These are phyloP conservation scores for Thielaviopsis ethacetica DNA, from an alignment of 2,329 filamentous ascomycete species.

Conservation along the genomic window DNA sequence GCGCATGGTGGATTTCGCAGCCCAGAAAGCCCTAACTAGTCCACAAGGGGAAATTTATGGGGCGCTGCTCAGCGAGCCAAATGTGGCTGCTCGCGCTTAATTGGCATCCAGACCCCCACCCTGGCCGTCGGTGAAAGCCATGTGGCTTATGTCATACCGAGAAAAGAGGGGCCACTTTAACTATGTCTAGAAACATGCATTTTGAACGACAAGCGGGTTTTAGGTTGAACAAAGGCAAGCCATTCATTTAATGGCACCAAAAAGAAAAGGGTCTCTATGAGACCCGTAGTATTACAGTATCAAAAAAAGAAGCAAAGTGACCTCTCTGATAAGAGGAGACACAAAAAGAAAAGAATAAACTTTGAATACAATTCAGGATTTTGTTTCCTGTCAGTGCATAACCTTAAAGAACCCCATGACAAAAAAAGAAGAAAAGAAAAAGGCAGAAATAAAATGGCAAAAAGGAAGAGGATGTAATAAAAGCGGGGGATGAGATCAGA, in stretches of 20 bases:
- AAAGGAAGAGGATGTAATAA: background rate
- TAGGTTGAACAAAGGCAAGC: background rate
- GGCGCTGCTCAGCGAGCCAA: background rate
- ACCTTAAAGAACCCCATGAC: background rate
- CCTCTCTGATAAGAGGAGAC: background rate
- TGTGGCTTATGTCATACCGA: conserved; percentile 4
- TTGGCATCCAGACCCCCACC: background rate
- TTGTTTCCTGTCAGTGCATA: background rate
- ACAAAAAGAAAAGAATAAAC: background rate
- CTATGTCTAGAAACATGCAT: background rate
- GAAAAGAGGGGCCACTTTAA: background rate
- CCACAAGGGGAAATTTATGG: too few species aligned
- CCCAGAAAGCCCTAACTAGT: too few species aligned
- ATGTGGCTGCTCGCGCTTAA: background rate
- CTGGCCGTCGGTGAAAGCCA: background rate
- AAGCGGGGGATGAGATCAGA: background rate
- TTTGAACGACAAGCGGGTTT: background rate
- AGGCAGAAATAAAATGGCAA: background rate
- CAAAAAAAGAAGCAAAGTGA: background rate
- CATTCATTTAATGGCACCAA: too few species aligned
- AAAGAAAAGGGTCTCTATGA: too few species aligned
- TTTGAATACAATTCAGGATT: background rate
- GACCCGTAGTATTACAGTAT: background rate
- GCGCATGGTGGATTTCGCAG: too few species aligned
- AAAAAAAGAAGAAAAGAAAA: background rate